These are phyloP conservation scores for Amaranthus hypochondriacus DNA, from an alignment of 148 eudicot species.

Conservation along the genomic window DNA sequence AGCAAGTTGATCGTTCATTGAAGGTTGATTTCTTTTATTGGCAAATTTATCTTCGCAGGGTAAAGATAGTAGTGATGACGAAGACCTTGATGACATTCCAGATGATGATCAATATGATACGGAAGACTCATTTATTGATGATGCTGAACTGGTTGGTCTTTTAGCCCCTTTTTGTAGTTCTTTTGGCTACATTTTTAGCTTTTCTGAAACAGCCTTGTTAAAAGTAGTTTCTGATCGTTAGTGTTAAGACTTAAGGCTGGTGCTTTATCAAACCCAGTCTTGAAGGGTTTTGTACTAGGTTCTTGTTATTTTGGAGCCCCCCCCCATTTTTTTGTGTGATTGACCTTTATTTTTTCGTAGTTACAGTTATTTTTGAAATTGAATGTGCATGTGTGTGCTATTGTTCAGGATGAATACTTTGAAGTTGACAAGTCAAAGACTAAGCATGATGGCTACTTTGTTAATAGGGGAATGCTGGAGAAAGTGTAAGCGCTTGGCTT, in stretches of 20 bases:
- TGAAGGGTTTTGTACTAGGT: too few relatives aligned
- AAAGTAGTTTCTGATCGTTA: too few relatives aligned
- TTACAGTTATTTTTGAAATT: slow-evolving; percentile 9
- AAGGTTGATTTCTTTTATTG: slow-evolving; percentile 7
- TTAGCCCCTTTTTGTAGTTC: too few relatives aligned
- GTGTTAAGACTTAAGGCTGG: too few relatives aligned
- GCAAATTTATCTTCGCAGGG: slow-evolving; percentile 43
- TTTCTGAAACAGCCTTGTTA: too few relatives aligned
- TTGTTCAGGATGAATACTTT: slow-evolving; percentile 90
- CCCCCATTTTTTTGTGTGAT: too few relatives aligned
- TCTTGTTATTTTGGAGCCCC: too few relatives aligned
- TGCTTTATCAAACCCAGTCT: too few relatives aligned
- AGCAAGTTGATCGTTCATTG: not conserved
- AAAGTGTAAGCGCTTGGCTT: slow-evolving; percentile 50
- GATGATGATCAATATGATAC: slow-evolving; percentile 99
- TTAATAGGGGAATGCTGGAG: slow-evolving; percentile 85
- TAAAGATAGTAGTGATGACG: slow-evolving; percentile 88
- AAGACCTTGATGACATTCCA: slow-evolving; percentile 81
- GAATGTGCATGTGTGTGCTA: slow-evolving; percentile 1
- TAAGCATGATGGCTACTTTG: slow-evolving; percentile 97
- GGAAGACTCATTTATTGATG: slow-evolving; percentile 98
- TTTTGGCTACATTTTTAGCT: too few relatives aligned
- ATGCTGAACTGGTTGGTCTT: slow-evolving; percentile 75
- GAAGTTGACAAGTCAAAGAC: slow-evolving; percentile 95
- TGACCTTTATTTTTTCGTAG: not conserved